Evolutionary conservation across 495 filamentous ascomycete species (phyloP).

Genomic region (Penicillium canariense): DNA sequence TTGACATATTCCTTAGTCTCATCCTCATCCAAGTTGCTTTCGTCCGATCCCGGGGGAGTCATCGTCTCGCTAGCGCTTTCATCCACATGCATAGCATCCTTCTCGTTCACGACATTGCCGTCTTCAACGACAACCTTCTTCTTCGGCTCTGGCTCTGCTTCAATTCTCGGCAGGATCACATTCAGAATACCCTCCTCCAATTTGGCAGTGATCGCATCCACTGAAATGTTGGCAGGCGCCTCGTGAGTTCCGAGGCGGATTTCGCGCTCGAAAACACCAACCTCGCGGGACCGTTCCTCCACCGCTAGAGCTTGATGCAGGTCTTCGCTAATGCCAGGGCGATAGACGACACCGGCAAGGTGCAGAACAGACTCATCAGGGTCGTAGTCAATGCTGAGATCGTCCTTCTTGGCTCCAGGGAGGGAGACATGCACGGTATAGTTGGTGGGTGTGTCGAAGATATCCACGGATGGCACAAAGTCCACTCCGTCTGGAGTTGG

Average conservation of each 20-base stretch:
- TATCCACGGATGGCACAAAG: constrained; percentile 65
- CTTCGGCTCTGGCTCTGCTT: constrained; percentile 29
- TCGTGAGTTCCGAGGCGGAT: constrained; percentile 55
- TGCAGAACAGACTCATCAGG: constrained; percentile 60
- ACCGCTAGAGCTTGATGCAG: constrained; percentile 63
- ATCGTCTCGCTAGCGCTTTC: constrained; percentile 16
- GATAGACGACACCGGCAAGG: constrained; percentile 67
- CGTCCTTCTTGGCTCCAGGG: constrained; percentile 73
- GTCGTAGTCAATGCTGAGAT: constrained; percentile 75
- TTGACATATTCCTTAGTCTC: constrained; percentile 34
- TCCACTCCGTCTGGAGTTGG: constrained; percentile 35
- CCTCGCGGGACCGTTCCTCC: constrained; percentile 57
- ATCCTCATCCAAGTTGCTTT: constrained; percentile 22
- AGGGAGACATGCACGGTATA: constrained; percentile 71
- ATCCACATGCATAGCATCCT: constrained; percentile 19
- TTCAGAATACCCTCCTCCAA: constrained; percentile 66
- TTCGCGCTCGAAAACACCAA: constrained; percentile 72
- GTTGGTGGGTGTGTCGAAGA: constrained; percentile 63
- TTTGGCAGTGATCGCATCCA: constrained; percentile 65
- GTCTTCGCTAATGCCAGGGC: constrained; percentile 65
- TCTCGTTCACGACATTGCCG: constrained; percentile 18
- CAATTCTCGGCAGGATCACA: constrained; percentile 66
- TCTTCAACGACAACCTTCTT: constrained; percentile 28
- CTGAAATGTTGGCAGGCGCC: constrained; percentile 61
- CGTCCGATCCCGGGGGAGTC: constrained; percentile 14